Evolutionary conservation across 2,329 filamentous ascomycete genomes (phyloP).

Genomic region (Alternaria gaisen): DNA sequence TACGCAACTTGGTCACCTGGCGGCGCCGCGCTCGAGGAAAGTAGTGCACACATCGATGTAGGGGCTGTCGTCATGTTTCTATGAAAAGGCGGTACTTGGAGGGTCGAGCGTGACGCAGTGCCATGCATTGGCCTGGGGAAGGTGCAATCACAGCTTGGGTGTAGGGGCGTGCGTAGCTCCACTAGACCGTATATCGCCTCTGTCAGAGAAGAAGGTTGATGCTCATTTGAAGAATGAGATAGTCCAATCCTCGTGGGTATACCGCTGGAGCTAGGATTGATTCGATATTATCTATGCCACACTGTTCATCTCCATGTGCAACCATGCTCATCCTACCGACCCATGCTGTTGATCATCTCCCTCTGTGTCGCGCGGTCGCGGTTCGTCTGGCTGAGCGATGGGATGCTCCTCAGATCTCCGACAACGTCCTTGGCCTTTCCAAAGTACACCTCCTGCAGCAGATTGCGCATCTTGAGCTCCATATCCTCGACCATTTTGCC

Average conservation of each 20-base stretch:
- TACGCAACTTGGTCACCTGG: not conserved
- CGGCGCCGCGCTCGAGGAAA: too few relatives aligned
- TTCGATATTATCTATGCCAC: constrained; percentile 17
- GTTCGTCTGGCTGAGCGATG: constrained; percentile 82
- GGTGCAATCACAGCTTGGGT: too few relatives aligned
- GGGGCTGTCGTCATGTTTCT: too few relatives aligned
- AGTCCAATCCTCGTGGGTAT: not conserved
- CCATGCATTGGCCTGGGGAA: too few relatives aligned
- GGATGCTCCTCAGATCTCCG: constrained; percentile 88
- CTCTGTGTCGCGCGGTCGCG: constrained; percentile 84
- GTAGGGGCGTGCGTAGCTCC: too few relatives aligned
- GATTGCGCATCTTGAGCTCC: constrained; percentile 99
- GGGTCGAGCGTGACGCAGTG: too few relatives aligned
- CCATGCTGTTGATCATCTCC: constrained; percentile 78
- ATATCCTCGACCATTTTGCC: constrained; percentile 94
- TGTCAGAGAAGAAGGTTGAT: not conserved
- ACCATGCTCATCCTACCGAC: constrained; percentile 28
- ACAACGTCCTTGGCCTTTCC: constrained; percentile 99
- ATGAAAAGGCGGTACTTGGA: too few relatives aligned
- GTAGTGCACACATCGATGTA: too few relatives aligned
- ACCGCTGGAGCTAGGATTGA: constrained; percentile 2
- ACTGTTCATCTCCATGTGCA: not conserved
- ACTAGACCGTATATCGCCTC: too few relatives aligned
- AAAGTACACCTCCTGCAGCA: constrained; percentile 99
- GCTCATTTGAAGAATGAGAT: not conserved